Percentiles rank a stretch among this genome's conserved stretches.
Conservation (phyloP, 106 monocot species). For the Phalaenopsis aphrodite region DNA sequence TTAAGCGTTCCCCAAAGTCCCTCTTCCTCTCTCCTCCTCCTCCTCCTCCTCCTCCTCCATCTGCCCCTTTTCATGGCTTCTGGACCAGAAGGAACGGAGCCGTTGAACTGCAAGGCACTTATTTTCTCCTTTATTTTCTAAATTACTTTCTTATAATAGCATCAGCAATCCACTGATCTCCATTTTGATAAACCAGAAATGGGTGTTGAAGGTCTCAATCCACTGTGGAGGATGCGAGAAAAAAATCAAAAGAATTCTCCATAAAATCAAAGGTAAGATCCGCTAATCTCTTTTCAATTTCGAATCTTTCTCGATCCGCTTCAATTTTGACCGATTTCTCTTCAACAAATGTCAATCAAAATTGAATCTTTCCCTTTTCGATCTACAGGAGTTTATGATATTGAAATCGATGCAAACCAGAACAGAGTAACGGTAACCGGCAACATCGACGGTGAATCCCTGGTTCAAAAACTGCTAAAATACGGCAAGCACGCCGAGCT, state of each 20-base stretch:
- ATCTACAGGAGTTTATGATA: constrained; percentile 31
- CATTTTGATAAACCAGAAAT: constrained; percentile 19
- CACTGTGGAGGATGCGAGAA: constrained; percentile 43
- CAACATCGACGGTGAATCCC: constrained; percentile 41
- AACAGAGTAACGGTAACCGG: constrained; percentile 48
- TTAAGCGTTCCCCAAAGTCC: not conserved
- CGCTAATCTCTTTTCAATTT: constrained; percentile 19
- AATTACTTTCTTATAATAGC: not conserved
- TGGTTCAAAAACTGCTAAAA: constrained; percentile 50
- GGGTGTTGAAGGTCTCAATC: constrained; percentile 56
- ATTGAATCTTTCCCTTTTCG: not conserved
- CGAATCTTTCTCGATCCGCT: not conserved
- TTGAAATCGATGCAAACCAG: constrained; percentile 35
- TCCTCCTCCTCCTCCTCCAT: not conserved
- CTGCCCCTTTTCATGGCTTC: constrained; percentile 6
- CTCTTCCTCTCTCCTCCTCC: not conserved
- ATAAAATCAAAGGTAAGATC: constrained; percentile 52
- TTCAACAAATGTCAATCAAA: not conserved
- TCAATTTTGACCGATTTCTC: not conserved
- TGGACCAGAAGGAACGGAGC: constrained; percentile 5
- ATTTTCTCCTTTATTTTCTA: not conserved
- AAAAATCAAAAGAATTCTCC: constrained; percentile 18
- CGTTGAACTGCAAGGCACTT: constrained; percentile 10
- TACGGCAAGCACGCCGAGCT: constrained; percentile 58
- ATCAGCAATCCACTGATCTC: not conserved